Evolutionary conservation across 345 rosid genomes (phyloP).

Genomic region (Chamaenerion angustifolium): DNA sequence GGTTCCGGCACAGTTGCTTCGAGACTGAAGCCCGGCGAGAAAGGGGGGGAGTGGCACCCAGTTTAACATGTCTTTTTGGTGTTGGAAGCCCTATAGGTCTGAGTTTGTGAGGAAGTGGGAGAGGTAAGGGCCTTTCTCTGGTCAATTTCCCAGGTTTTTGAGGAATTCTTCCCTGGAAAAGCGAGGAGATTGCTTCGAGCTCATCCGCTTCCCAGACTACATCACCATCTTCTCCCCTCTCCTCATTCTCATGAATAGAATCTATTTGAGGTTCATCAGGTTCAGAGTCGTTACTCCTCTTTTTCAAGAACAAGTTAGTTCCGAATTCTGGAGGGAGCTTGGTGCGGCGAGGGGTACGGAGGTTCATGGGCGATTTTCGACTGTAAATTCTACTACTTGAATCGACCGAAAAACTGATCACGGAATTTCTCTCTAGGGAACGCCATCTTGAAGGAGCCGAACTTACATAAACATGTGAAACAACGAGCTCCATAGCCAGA

Average conservation of each 20-base stretch:
- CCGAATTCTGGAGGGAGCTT: slow-evolving; percentile 86
- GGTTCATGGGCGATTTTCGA: slow-evolving; percentile 48
- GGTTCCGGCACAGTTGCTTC: slow-evolving; percentile 39
- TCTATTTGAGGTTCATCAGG: slow-evolving; percentile 11
- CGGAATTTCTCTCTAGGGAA: background rate
- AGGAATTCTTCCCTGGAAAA: slow-evolving; percentile 61
- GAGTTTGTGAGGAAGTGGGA: slow-evolving; percentile 60
- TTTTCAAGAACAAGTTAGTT: slow-evolving; percentile 57
- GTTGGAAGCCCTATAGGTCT: slow-evolving; percentile 60
- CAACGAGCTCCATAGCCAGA: too few species aligned
- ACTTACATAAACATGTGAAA: slow-evolving; percentile 8
- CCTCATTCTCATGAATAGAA: slow-evolving; percentile 2
- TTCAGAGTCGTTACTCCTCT: slow-evolving; percentile 21
- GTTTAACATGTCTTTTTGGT: slow-evolving; percentile 27
- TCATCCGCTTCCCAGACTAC: slow-evolving; percentile 56
- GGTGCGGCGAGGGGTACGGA: slow-evolving; percentile 44
- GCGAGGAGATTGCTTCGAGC: slow-evolving; percentile 64
- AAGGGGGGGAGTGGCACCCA: slow-evolving; percentile 9
- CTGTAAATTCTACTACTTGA: slow-evolving; percentile 15
- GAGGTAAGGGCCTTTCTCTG: slow-evolving; percentile 65
- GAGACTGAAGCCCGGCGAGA: slow-evolving; percentile 27
- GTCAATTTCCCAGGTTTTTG: slow-evolving; percentile 48
- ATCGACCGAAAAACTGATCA: slow-evolving; percentile 8
- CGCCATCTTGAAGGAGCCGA: slow-evolving; percentile 4
- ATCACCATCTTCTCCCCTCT: slow-evolving; percentile 2